Conservation (phyloP, 352 stramenopile species). For the Phytophthora sp. region DNA sequence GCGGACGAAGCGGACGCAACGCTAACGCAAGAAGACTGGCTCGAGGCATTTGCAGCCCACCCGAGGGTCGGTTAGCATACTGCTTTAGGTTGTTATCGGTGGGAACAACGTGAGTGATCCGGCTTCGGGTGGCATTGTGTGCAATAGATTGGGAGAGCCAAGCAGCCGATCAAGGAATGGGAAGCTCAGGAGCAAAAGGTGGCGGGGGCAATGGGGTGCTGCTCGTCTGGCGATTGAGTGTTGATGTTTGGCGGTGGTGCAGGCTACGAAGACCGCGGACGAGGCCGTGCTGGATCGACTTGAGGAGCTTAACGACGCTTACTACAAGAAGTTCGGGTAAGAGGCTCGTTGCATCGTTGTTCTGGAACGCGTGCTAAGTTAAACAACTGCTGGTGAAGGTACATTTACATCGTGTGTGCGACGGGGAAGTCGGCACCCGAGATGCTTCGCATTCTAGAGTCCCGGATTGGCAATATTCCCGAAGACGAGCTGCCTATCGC, state of each 20-base stretch:
- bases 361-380: not conserved
- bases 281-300: slow-evolving; percentile 60
- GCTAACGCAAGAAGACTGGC: slow-evolving; percentile 61
- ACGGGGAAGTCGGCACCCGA: slow-evolving; percentile 79
- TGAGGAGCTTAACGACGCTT: slow-evolving; percentile 67
- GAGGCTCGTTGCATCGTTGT: not conserved
- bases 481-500: slow-evolving; percentile 65
- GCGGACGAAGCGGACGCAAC: slow-evolving; percentile 45
- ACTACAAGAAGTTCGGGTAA: slow-evolving; percentile 77
- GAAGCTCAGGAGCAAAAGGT: slow-evolving; percentile 81
- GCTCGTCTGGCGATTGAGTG: not conserved
- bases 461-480: slow-evolving; percentile 46
- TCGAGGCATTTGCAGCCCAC: slow-evolving; percentile 74
- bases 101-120: not conserved
- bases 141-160: slow-evolving; percentile 67
- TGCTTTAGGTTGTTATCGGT: not conserved
- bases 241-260: not conserved
- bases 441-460: slow-evolving; percentile 78
- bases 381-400: slow-evolving; percentile 32
- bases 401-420: slow-evolving; percentile 85
- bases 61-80: slow-evolving; percentile 43
- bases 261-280: slow-evolving; percentile 63
- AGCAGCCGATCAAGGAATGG: slow-evolving; percentile 71
- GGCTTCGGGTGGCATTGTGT: not conserved
- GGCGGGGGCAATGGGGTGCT: not conserved